Percentiles rank a stretch among this genome's conserved stretches.
Evolutionary conservation across 495 filamentous ascomycete species (phyloP).

Genomic region (Xylaria cubensis): DNA sequence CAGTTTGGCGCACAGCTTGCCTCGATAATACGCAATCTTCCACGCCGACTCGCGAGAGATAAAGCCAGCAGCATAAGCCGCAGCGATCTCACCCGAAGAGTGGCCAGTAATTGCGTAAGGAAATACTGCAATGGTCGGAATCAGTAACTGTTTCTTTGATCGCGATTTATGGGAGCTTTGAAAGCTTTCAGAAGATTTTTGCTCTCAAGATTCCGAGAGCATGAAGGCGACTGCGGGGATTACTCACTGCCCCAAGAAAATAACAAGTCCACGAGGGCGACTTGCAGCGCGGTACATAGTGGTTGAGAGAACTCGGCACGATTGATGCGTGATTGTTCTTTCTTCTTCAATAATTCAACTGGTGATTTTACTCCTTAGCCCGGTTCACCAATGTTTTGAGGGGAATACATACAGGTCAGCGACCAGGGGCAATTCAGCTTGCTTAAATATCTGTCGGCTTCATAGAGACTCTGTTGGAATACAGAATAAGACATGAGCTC

Average conservation of each 20-base stretch:
- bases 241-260: slow-evolving; percentile 47
- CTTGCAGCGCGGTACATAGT: slow-evolving; percentile 53
- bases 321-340: slow-evolving; percentile 40
- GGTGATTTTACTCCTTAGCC: neutral
- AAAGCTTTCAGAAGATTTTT: neutral
- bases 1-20: slow-evolving; percentile 33
- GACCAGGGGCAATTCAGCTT: slow-evolving; percentile 35
- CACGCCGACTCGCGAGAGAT: slow-evolving; percentile 55
- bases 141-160: neutral
- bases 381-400: neutral
- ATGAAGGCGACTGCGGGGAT: neutral
- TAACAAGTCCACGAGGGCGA: slow-evolving; percentile 61
- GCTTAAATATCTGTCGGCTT: slow-evolving; percentile 31
- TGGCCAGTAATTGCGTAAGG: slow-evolving; percentile 63
- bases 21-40: slow-evolving; percentile 55
- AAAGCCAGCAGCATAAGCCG: slow-evolving; percentile 52
- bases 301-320: slow-evolving; percentile 51
- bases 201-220: neutral
- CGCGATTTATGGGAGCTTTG: neutral
- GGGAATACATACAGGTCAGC: slow-evolving; percentile 29
- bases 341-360: slow-evolving; percentile 24
- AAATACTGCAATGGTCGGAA: slow-evolving; percentile 31
- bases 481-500: slow-evolving; percentile 41
- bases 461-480: slow-evolving; percentile 27
- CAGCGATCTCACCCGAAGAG: slow-evolving; percentile 66